phyloP scores from a whole-genome alignment of 345 rosid species.

The Arabidopsis thaliana region TAIR10.1 NC_003075.7:13600001-13600500 shows the following conservation, averaged over 20 bases:
- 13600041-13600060: constrained; percentile 65
- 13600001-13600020: constrained; percentile 77
- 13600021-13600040: constrained; percentile 78
- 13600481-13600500: constrained; percentile 57
- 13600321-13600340: constrained; percentile 60
- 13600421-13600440: constrained; percentile 67
- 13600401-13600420: constrained; percentile 74
- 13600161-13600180: constrained; percentile 75
- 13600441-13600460: constrained; percentile 70
- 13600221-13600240: neutral
- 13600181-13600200: constrained; percentile 75
- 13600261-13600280: neutral
- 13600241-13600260: constrained; percentile 3
- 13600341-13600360: constrained; percentile 89
- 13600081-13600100: constrained; percentile 69
- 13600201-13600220: constrained; percentile 32
- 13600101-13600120: constrained; percentile 78
- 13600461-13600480: constrained; percentile 68
- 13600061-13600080: constrained; percentile 73
- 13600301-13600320: constrained; percentile 65
- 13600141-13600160: constrained; percentile 69
- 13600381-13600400: constrained; percentile 59
- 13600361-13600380: constrained; percentile 59
- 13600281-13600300: constrained; percentile 80
- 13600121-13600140: constrained; percentile 70